Conservation (phyloP, 1,284 basidiomycete species). For the Phylloporus sp. region DNA sequence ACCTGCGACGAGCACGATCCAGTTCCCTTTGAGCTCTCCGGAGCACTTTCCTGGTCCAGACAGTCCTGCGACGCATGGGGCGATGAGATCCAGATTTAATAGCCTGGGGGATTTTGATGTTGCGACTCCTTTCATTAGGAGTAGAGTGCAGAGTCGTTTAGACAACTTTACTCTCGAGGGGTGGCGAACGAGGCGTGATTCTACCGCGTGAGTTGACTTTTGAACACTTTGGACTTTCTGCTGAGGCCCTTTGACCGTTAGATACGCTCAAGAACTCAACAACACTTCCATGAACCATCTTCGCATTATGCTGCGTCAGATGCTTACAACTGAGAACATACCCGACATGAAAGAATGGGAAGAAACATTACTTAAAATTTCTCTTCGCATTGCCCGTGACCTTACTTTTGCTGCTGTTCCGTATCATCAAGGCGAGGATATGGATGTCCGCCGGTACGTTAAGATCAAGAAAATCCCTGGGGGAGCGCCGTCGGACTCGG, state of each 20-base stretch:
- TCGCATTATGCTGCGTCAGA: slow-evolving; percentile 87
- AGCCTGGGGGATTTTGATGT: slow-evolving; percentile 75
- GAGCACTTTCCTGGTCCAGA: slow-evolving; percentile 61
- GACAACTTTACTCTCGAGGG: slow-evolving; percentile 71
- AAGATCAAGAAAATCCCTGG: slow-evolving; percentile 99
- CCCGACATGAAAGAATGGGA: slow-evolving; percentile 88
- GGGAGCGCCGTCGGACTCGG: slow-evolving; percentile 89
- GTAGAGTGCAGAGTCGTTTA: slow-evolving; percentile 79
- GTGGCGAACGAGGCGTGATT: slow-evolving; percentile 82
- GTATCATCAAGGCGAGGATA: slow-evolving; percentile 85
- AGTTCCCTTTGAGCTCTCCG: slow-evolving; percentile 80
- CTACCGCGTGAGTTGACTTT: slow-evolving; percentile 71
- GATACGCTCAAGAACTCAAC: slow-evolving; percentile 84
- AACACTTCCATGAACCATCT: slow-evolving; percentile 87
- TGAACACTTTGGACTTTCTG: neutral
- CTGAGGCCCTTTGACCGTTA: slow-evolving; percentile 38
- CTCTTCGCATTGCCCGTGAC: slow-evolving; percentile 79
- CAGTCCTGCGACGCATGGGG: slow-evolving; percentile 59
- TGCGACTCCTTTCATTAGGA: slow-evolving; percentile 79
- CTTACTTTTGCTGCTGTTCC: slow-evolving; percentile 79
- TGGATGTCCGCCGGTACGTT: slow-evolving; percentile 94
- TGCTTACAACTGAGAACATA: slow-evolving; percentile 81
- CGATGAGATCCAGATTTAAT: slow-evolving; percentile 65
- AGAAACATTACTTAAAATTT: slow-evolving; percentile 80
- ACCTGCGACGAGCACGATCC: slow-evolving; percentile 71